Base-by-base conservation (phyloP, 2,329 filamentous ascomycete genomes). In the Amesomyces nigricolor region DNA sequence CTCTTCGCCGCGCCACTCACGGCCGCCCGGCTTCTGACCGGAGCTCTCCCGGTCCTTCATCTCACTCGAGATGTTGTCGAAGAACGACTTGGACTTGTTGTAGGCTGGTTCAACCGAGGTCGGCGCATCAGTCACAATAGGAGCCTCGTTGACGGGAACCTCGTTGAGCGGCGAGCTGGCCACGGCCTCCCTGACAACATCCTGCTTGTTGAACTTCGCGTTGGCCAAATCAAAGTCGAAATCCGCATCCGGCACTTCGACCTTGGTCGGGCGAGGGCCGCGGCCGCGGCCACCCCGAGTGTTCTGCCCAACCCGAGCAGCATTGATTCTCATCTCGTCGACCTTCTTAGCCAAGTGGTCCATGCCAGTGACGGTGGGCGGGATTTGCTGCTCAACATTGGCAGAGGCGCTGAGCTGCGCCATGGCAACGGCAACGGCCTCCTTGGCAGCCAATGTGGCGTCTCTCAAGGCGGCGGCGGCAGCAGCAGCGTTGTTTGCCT, bases 21-120 rank as follows among this genome's bases (percentile, higher is more conserved):
- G 84, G 32, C 90, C 91, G 55, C 87, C 86, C n/a, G 83, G 78
- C 68, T 84, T 83, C 60, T 83, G 80, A 4, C 79, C 80, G 42
- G 77, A 78, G 39, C 85, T 85, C 59, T 92, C 89, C 43, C 94
- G 84, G 62, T 99, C 94, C 71, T 88, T 95, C 59, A 89, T 81
- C 69, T 99, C 94, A 62, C 89, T 95, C 0, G 90, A 95, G 61
- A 99, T 96, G 71, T 99, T 96, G 73, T 99, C 94, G 68, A 99
- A 99, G 78, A 99, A 99, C 1, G 90, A 96, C 3, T 76, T 84
- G 5, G 85, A 80, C 73, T 91, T 96, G 76, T 96, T 92, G 74
- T 99, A 99, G 0, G 83, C 80, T 30, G 72, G 69, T 37, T 76
- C 73, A 6, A 76, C 77, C 11, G 72, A 66, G 11, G 61, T 56